phyloP scores from a whole-genome alignment of 139 green algal species.

The Haematococcus sp. region DNA sequence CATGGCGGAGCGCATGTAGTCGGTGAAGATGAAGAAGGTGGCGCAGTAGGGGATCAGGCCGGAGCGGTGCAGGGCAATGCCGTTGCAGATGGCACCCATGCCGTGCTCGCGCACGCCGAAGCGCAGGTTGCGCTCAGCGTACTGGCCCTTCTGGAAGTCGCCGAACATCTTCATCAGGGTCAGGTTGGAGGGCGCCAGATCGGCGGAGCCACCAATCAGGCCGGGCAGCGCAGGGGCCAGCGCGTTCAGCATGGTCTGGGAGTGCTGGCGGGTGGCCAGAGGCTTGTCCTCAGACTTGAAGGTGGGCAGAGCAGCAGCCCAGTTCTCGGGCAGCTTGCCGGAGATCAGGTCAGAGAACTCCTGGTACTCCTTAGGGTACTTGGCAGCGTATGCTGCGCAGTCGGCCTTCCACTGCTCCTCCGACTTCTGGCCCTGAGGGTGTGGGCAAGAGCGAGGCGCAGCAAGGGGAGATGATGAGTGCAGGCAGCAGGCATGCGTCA shows the following conservation, averaged over 20 bases:
- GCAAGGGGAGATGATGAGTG: too few species aligned
- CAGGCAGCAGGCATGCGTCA: background rate
- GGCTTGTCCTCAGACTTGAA: conserved; percentile 93
- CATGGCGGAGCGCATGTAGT: conserved; percentile 99
- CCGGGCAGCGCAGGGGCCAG: conserved; percentile 88
- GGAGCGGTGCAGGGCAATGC: conserved; percentile 82
- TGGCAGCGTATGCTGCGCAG: conserved; percentile 59
- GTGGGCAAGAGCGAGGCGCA: background rate
- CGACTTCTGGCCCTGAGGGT: conserved; percentile 42
- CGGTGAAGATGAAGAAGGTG: conserved; percentile 99
- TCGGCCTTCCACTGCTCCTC: conserved; percentile 80
- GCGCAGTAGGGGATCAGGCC: conserved; percentile 97
- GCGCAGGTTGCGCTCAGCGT: conserved; percentile 93
- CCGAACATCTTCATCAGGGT: conserved; percentile 98
- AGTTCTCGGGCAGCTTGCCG: conserved; percentile 81
- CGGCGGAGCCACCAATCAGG: conserved; percentile 93
- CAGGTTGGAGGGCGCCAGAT: conserved; percentile 98
- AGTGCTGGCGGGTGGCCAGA: conserved; percentile 94
- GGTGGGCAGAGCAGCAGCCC: conserved; percentile 83
- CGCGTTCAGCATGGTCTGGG: conserved; percentile 95
- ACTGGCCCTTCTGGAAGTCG: conserved; percentile 96
- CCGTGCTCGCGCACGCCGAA: conserved; percentile 98
- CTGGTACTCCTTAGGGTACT: conserved; percentile 78
- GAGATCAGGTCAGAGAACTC: conserved; percentile 85
- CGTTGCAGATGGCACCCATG: conserved; percentile 98